Evolutionary conservation across 805 yeast genomes (phyloP).

Genomic region (Starmerella khaoyaiensis): DNA sequence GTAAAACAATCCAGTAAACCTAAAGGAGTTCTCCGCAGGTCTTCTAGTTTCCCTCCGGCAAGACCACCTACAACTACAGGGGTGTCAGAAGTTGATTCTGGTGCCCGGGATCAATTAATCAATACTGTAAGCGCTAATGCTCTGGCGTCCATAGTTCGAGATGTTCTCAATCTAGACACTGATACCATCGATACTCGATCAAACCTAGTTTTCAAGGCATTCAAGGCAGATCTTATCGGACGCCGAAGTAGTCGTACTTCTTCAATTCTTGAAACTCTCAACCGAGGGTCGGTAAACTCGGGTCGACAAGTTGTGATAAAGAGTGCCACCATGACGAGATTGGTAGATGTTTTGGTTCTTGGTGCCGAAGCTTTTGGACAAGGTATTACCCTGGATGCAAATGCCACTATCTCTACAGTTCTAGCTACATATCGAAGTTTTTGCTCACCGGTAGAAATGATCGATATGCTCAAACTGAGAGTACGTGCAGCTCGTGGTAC

Average conservation of each 20-base stretch:
- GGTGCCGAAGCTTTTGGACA: constrained; percentile 49
- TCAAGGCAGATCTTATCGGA: constrained; percentile 27
- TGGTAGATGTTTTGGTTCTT: constrained; percentile 66
- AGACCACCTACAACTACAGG: constrained; percentile 32
- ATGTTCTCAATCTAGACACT: constrained; percentile 49
- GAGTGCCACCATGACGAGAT: constrained; percentile 59
- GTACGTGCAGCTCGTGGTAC: constrained; percentile 53
- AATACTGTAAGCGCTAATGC: constrained; percentile 32
- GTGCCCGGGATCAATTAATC: constrained; percentile 28
- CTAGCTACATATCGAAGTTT: constrained; percentile 59
- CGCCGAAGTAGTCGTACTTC: constrained; percentile 32
- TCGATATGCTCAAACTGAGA: constrained; percentile 42
- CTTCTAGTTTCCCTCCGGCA: constrained; percentile 30
- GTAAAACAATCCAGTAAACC: constrained; percentile 10
- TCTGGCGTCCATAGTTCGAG: constrained; percentile 44
- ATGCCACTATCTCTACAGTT: constrained; percentile 50
- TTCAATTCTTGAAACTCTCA: constrained; percentile 34
- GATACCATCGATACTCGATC: constrained; percentile 43
- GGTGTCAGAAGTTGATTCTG: constrained; percentile 34
- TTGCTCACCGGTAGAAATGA: constrained; percentile 41
- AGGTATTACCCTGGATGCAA: constrained; percentile 42
- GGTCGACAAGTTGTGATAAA: constrained; percentile 37
- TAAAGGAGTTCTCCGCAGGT: constrained; percentile 18
- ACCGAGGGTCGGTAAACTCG: constrained; percentile 17
- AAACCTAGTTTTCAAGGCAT: constrained; percentile 48